Base-by-base conservation (phyloP, 2,329 filamentous ascomycete genomes). In the Penicillium oxalicum region DNA sequence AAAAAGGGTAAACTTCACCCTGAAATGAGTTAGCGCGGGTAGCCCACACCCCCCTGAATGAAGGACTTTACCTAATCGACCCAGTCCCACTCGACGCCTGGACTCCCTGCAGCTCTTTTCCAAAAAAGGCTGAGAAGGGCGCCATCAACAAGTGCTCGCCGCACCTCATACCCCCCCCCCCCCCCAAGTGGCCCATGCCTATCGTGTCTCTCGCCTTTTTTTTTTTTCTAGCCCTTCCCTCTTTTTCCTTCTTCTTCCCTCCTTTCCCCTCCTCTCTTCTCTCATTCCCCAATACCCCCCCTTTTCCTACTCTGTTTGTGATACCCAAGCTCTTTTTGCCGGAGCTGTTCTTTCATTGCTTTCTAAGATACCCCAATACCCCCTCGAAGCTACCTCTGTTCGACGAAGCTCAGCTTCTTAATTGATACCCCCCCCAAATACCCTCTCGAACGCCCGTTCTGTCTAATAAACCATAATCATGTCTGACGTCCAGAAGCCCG, bases 101-200 rank as follows among this genome's bases (percentile, higher is more conserved):
- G 56, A 47, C 57, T 60, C 53, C 56, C 58, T 60, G 58, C 58
- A 59, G 58, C 49, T 60, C 58, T 45, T 59, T 60, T 52, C 58
- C 57, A 34, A 45, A 45, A 45, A 27, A 28, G 36, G 43, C 41
- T 47, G 56, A 52, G 45, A 47, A 32, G 29, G 29, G 46, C 53
- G 54, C 53, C 51, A 52, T 54, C 56, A 57, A 55, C 50, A 52
- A 48, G 42, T 40, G 43, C 34, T 45, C 39, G 42, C 46, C 8
- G 29, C 11, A 32, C 29, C 29, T 11, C 29, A 7, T 11, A 7
- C 29, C 29, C 47, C 44, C 45, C 40, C 18, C 44, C 44, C 46
- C 34, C 40, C 48, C 45, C 53, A 45, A 38, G 13, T 25, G 36
- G 24, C 36, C 36, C 13, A 13, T 32, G 29, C 29, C 29, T 11